Evolutionary conservation across 352 stramenopile genomes (phyloP).

Genomic region (Pythium utonaiense): DNA sequence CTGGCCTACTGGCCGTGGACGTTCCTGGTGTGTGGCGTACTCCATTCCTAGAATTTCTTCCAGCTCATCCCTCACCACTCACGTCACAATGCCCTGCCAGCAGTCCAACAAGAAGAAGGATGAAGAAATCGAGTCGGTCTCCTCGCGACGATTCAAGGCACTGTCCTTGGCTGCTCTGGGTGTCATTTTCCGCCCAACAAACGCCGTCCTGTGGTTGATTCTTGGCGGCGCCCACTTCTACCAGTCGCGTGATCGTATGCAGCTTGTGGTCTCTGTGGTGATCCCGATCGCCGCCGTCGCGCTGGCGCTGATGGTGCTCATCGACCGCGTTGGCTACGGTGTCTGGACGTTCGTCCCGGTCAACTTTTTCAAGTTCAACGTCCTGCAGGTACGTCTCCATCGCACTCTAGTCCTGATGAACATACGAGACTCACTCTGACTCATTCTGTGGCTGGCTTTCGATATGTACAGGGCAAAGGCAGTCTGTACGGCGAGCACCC

Average conservation of each 20-base stretch:
- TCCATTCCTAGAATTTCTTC: not conserved
- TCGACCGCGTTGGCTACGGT: conserved; percentile 75
- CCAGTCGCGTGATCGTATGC: conserved; percentile 35
- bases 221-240: conserved; percentile 53
- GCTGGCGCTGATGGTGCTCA: conserved; percentile 54
- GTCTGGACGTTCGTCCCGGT: conserved; percentile 81
- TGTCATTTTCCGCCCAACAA: conserved; percentile 82
- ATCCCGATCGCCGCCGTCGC: conserved; percentile 58
- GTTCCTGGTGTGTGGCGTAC: conserved; percentile 40
- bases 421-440: not conserved
- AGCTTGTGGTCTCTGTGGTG: conserved; percentile 43
- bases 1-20: conserved; percentile 78
- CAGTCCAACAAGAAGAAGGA: conserved; percentile 23
- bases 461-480: conserved; percentile 57
- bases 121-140: conserved; percentile 12
- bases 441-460: not conserved
- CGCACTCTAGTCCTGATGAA: too few relatives aligned
- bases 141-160: conserved; percentile 24
- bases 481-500: conserved; percentile 76
- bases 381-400: conserved; percentile 66
- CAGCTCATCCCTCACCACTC: not conserved
- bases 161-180: conserved; percentile 59
- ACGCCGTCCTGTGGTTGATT: conserved; percentile 74
- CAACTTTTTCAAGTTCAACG: conserved; percentile 88
- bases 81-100: conserved; percentile 4